Base-by-base conservation (phyloP, 345 rosid genomes). In the Camelina neglecta region DNA sequence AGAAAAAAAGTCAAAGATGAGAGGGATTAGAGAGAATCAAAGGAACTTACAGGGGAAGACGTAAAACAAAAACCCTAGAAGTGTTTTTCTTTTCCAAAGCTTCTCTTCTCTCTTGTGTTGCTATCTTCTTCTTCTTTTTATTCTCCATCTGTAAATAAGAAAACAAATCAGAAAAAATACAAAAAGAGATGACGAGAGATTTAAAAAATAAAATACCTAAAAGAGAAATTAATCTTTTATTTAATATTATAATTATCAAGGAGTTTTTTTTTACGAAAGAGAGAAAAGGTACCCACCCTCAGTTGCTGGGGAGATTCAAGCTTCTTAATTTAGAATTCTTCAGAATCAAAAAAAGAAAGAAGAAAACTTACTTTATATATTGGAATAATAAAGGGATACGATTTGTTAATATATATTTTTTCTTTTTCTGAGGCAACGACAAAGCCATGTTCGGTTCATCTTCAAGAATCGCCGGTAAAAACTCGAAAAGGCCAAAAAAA, bases 141-240 rank as follows among this genome's bases (percentile, higher is more conserved):
- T 60, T 81, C 83, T 63, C 81, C 78, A 47, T 80, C 83, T 76
- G 73, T 78, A 60, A 78, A 78, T 60, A 72, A 72, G 77, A 78
- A 72, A 65, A 23, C 50, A 53, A 77, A 39, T 4, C 60, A 16
- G 50, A 64, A 41, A 11, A 76, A 51, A 75, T 64, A 75, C 56
- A 78, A 60, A 81, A 81, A 64, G 66, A 74, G 75, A 76, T 80
- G 75, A 75, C 76, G 74, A 69, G 26, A 21, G 68, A 80, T 51
- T 69, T 69, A n/a, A 51, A 49, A 76, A 55, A 65, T 33, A 67
- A 16, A 36, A 45, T 62, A 50, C 58, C 67, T 21, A 11, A 71
- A 57, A 51, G 45, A 69, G 47, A 31, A 65, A 74, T 26, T 61
- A 38, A 29, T 35, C 39, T 50, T 24, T 38, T 11, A 7, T 7